Evolutionary conservation across 1,284 basidiomycete species (phyloP).

Genomic region (Tilletia horrida): DNA sequence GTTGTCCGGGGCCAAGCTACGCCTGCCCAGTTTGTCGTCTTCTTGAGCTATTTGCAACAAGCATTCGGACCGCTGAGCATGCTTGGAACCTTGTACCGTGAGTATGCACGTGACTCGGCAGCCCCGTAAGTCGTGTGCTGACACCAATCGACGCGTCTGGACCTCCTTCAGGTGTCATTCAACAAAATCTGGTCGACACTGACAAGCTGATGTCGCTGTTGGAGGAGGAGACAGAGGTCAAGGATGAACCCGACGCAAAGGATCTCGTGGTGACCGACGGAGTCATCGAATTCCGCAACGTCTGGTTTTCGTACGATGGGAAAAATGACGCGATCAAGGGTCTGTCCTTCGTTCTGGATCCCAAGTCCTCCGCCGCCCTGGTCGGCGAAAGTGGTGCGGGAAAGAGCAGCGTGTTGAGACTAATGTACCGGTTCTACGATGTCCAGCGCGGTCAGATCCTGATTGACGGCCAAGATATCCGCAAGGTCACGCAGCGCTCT

Average conservation of each 20-base stretch:
- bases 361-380: slow-evolving; percentile 57
- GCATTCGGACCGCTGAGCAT: slow-evolving; percentile 57
- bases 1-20: slow-evolving; percentile 38
- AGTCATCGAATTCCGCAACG: slow-evolving; percentile 71
- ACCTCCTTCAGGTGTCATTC: slow-evolving; percentile 42
- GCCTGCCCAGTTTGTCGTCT: slow-evolving; percentile 67
- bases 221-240: slow-evolving; percentile 65
- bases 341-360: slow-evolving; percentile 77
- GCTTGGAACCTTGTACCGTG: slow-evolving; percentile 49
- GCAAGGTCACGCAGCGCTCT: slow-evolving; percentile 73
- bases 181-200: slow-evolving; percentile 63
- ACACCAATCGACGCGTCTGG: background rate
- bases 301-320: slow-evolving; percentile 65
- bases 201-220: slow-evolving; percentile 55
- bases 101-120: background rate
- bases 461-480: slow-evolving; percentile 80
- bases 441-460: slow-evolving; percentile 58
- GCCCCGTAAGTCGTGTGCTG: background rate
- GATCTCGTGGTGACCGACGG: slow-evolving; percentile 70
- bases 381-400: slow-evolving; percentile 67
- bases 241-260: slow-evolving; percentile 71
- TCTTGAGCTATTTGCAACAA: slow-evolving; percentile 75
- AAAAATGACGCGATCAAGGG: slow-evolving; percentile 69
- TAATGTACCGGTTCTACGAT: slow-evolving; percentile 87
- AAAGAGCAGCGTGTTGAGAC: slow-evolving; percentile 75